Conservation (phyloP, 768 basidiomycete genomes). For the Mycena pura region DNA sequence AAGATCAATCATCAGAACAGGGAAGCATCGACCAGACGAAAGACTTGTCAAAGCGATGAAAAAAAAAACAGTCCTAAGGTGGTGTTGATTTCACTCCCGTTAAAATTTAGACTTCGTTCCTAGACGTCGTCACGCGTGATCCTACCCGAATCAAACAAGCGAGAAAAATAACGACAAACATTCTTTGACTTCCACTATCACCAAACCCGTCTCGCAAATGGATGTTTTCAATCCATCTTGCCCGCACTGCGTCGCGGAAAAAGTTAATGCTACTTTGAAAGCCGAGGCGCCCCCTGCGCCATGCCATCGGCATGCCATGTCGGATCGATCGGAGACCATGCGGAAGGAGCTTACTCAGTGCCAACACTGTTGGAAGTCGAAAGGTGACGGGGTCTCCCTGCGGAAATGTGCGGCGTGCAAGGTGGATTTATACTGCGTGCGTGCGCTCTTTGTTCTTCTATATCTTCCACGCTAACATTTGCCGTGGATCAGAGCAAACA, state of each 20-base stretch:
- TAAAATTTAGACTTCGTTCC: no score
- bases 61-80: no score
- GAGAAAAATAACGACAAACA: no score
- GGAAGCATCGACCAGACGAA: no score
- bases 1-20: no score
- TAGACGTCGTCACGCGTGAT: no score
- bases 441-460: background rate
- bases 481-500: conserved; percentile 4
- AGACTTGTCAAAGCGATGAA: no score
- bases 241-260: background rate
- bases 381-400: background rate
- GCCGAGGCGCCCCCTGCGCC: background rate
- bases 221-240: background rate
- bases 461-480: background rate
- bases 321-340: background rate
- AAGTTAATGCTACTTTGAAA: background rate
- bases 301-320: background rate
- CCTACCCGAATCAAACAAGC: no score
- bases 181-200: no score
- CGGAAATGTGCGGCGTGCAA: background rate
- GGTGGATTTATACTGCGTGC: conserved; percentile 1
- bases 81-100: no score
- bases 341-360: conserved; percentile 1
- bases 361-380: conserved; percentile 5
- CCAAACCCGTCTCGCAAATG: no score